These are phyloP conservation scores for Blastocystis sp. DNA, from an alignment of 352 stramenopile genomes.

Conservation along the genomic window DNA sequence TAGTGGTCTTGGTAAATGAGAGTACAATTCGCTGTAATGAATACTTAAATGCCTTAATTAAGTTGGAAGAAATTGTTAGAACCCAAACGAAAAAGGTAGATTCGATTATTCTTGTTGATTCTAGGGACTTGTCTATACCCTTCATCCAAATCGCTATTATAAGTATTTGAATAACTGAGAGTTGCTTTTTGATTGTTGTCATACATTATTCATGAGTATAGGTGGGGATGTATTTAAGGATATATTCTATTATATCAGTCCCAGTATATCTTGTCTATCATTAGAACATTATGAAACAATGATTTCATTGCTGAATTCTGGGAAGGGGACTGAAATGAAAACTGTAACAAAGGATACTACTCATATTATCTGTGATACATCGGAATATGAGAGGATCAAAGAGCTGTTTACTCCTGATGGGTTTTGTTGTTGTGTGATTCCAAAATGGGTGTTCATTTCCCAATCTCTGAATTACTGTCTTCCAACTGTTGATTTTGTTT, in stretches of 20 bases:
- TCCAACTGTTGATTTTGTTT: background rate
- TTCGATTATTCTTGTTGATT: background rate
- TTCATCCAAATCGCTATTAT: constrained; percentile 20
- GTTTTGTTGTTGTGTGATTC: constrained; percentile 39
- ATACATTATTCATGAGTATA: background rate
- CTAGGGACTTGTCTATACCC: constrained; percentile 29
- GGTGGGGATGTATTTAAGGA: background rate
- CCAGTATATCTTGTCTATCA: background rate
- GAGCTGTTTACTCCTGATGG: background rate
- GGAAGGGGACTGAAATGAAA: background rate
- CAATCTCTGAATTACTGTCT: constrained; percentile 33
- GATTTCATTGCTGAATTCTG: constrained; percentile 22
- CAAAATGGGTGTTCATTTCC: constrained; percentile 58
- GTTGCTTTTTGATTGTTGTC: background rate
- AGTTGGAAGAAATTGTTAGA: constrained; percentile 25
- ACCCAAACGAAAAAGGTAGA: constrained; percentile 15
- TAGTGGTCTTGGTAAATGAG: constrained; percentile 37
- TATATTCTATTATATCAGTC: constrained; percentile 19
- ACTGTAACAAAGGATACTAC: constrained; percentile 16
- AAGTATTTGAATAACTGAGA: constrained; percentile 22
- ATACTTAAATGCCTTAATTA: constrained; percentile 34
- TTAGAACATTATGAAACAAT: constrained; percentile 17
- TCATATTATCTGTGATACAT: constrained; percentile 22
- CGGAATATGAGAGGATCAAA: background rate
- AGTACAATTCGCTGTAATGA: constrained; percentile 31